phyloP scores from a whole-genome alignment of 768 basidiomycete genomes.

The Strobilomyces confusus region DNA sequence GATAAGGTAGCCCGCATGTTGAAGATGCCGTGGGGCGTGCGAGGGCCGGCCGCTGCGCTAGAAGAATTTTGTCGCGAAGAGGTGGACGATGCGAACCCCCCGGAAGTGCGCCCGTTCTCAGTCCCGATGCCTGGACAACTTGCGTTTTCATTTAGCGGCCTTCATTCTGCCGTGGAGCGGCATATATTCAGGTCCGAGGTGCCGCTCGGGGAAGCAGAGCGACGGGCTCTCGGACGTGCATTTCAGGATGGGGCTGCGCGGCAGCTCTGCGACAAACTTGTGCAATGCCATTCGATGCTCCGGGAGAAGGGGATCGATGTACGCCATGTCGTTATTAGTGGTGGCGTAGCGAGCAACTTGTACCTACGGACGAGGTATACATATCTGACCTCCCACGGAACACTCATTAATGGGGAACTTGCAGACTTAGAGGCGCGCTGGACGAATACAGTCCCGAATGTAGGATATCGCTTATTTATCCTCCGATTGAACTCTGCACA shows the following conservation, averaged over 20 bases:
- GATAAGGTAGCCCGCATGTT: slow-evolving; percentile 81
- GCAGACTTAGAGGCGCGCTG: slow-evolving; percentile 34
- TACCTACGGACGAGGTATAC: slow-evolving; percentile 63
- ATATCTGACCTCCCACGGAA: background rate
- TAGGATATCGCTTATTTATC: slow-evolving; percentile 56
- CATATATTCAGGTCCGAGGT: slow-evolving; percentile 42
- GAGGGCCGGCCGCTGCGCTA: slow-evolving; percentile 77
- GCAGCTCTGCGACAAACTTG: slow-evolving; percentile 75
- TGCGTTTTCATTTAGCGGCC: slow-evolving; percentile 74
- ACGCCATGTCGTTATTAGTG: slow-evolving; percentile 72
- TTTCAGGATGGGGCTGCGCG: slow-evolving; percentile 71
- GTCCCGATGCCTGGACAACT: slow-evolving; percentile 50
- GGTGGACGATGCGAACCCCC: slow-evolving; percentile 17
- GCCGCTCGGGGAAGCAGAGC: slow-evolving; percentile 24
- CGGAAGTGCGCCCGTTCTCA: slow-evolving; percentile 39
- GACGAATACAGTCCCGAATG: slow-evolving; percentile 23
- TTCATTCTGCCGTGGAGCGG: slow-evolving; percentile 69
- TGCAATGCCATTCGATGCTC: slow-evolving; percentile 31
- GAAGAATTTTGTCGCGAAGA: slow-evolving; percentile 58
- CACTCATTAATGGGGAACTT: background rate
- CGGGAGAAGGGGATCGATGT: slow-evolving; percentile 47
- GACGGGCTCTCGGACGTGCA: slow-evolving; percentile 52
- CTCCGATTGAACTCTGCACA: slow-evolving; percentile 79
- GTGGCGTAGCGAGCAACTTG: slow-evolving; percentile 88
- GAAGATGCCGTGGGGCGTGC: slow-evolving; percentile 54